phyloP scores from a whole-genome alignment of 768 basidiomycete genomes.

The Exidia glandulosa region DNA sequence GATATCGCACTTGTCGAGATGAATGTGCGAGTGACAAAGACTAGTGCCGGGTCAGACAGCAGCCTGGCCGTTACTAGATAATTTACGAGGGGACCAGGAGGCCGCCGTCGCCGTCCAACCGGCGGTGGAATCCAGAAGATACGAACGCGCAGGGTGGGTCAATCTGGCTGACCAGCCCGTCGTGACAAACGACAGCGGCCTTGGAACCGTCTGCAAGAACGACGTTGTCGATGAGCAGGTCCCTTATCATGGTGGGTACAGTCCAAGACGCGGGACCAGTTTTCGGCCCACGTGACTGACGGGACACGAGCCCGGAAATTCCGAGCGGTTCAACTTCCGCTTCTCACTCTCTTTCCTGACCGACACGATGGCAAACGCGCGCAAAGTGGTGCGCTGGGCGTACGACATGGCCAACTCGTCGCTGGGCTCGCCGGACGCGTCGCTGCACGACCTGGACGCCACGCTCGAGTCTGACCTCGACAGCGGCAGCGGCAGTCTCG shows the following conservation, averaged over 20 bases:
- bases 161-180: neutral
- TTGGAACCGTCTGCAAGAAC: neutral
- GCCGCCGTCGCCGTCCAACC: slow-evolving; percentile 16
- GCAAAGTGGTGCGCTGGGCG: slow-evolving; percentile 5
- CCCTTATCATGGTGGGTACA: neutral
- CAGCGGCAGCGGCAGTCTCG: slow-evolving; percentile 2
- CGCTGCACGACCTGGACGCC: neutral
- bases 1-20: slow-evolving; percentile 61
- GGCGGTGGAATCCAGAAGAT: neutral
- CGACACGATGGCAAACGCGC: neutral
- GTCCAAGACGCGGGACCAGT: neutral
- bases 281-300: no score
- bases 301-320: neutral
- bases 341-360: neutral
- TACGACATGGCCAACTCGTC: neutral
- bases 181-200: neutral
- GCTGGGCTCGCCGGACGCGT: neutral
- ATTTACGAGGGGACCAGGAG: slow-evolving; percentile 23
- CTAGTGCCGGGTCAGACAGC: slow-evolving; percentile 10
- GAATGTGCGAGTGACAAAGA: slow-evolving; percentile 53
- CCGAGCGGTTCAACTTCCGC: neutral
- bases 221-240: neutral
- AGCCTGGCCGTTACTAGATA: neutral
- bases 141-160: neutral
- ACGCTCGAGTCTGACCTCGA: slow-evolving; percentile 6